Base-by-base conservation (phyloP, 2,329 filamentous ascomycete genomes). In the Cladophialophora chaetospira region DNA sequence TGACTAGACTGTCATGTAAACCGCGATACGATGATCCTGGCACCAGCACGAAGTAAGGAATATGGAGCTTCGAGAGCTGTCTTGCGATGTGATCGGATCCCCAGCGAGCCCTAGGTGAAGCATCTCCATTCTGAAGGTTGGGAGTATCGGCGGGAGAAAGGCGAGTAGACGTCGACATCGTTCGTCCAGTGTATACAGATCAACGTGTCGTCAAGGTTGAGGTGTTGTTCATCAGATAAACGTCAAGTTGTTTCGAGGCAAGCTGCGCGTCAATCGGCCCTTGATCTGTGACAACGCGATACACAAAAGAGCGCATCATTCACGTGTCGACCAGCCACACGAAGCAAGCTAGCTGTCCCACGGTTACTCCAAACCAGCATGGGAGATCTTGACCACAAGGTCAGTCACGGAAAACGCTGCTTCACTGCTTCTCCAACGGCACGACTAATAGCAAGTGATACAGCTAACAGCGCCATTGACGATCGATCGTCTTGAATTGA, bases 101-200 rank as follows among this genome's bases (percentile, higher is more conserved):
- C 45, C 45, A 48, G 45, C 45, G 28, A n/a, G 45, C 26, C 11
- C 35, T 48, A 29, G 45, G 45, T 9, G 45, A 48, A 13, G 45
- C 17, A 10, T 33, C 45, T 21, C 45, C 45, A 48, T 48, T 48
- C 17, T 48, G 45, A 26, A 36, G 45, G 45, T 48, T 48, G 45
- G 45, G 45, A 48, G 45, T 15, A 21, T 48, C 45, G 10, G 9
- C 10, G 29, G 45, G 45, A 23, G 45, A 48, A 19, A 48, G 45
- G 45, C 45, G 45, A 13, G 15, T 21, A 11, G 45, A 29, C 45
- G 25, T 10, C 45, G 45, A 48, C 45, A 48, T 48, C 2, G 29
- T 36, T 33, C 13, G 45, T 36, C n/a, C 17, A 15, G 5, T 21
- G 17, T 25, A 1, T 31, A 15, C 13, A 4, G n/a, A 6, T 47